Evolutionary conservation across 768 basidiomycete genomes (phyloP), one percentile per base, ranked within the genome.

Genomic region (Tulasnella sp.): DNA sequence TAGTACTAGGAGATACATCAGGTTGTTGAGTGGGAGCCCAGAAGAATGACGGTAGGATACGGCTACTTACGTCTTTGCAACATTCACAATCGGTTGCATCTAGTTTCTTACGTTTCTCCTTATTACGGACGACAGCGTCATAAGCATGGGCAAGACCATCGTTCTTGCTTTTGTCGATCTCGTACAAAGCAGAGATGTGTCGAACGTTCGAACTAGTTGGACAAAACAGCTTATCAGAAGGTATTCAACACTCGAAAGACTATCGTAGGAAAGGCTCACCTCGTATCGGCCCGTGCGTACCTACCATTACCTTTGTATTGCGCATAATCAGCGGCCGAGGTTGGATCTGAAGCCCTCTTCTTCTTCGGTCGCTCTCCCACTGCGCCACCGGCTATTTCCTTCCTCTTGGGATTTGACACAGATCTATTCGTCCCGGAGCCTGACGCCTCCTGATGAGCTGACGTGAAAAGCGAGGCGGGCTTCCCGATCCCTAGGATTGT

Each of bases 51-150:
- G 44, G n/a, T n/a, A 38, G n/a, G 29, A 26, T 19, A 15, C 7
- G 29, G 24, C 41, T 1, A 71, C 80, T 60, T 66, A 89, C 91
- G 51, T 83, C 84, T 42, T 75, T 79, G 68, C 92, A 95, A 61
- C 83, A 85, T 63, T 88, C 86, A 68, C 90, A 95, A 63, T 90
- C 88, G 1, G 77, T 81, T 3, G 79, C 92, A 51, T 85, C 76
- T 76, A 95, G 77, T 53, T 74, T 73, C 64, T 76, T 76, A 30
- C 93, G 75, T 32, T 80, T 79, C 17, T 79, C 78, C 65, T 77
- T 84, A 42, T 74, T 76, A 26, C 91, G 75, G 11, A 89, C 85
- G 15, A 90, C 88, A 51, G 84, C 82, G 45, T 91, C 85, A 66
- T 78, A 95, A 64, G 84, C 82, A 68, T 78, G 85, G 44, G 74